Evolutionary conservation across 352 stramenopile species (phyloP), one percentile per base, ranked within the genome.

Genomic region (Phytophthora crassamura): DNA sequence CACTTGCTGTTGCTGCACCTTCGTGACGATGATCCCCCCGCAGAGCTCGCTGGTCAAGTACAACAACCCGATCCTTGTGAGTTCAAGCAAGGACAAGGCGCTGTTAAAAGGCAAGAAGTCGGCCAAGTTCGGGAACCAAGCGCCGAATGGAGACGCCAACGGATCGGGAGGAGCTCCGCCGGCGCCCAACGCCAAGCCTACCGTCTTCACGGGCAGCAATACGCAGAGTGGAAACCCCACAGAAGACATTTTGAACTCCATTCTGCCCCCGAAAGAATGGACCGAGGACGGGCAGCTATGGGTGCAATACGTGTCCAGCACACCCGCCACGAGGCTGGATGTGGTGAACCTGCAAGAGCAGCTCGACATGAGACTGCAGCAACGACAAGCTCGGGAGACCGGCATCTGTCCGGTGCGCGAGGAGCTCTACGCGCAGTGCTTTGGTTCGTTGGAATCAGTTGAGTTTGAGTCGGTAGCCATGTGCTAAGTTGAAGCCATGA

Each of bases 281-380:
- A 95, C 84, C 0, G 82, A 97, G 59, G 89, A 98, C 56, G 90
- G 88, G 8, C 86, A 97, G 67, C 78, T 97, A 1, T 98, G 91
- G 91, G 86, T 98, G 41, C 93, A 98, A 64, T 98, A 98, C 65
- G 93, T 98, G 22, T 97, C 86, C 6, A 97, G 84, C 56, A 97
- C 90, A 0, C 92, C 93, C 0, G 93, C 93, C 2, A 98, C 93
- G 39, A 70, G 91, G n/a, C 76, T 98, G 9, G 93, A 98, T 42
- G 90, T 98, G 7, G 89, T 97, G 20, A 98, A 97, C 52, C 64
- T 98, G 20, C 88, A 95, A 69, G 90, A 98, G 52, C 81, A 93
- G 51, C 69, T 98, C n/a, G 92, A 98, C 62, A 72, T 97, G 39
- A 82, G 89, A 56, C 74, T 98, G 18, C 91, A 98, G 54, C 89